Evolutionary conservation across 1,139 yeast genomes (phyloP).

Genomic region (Schwanniomyces etchellsii): DNA sequence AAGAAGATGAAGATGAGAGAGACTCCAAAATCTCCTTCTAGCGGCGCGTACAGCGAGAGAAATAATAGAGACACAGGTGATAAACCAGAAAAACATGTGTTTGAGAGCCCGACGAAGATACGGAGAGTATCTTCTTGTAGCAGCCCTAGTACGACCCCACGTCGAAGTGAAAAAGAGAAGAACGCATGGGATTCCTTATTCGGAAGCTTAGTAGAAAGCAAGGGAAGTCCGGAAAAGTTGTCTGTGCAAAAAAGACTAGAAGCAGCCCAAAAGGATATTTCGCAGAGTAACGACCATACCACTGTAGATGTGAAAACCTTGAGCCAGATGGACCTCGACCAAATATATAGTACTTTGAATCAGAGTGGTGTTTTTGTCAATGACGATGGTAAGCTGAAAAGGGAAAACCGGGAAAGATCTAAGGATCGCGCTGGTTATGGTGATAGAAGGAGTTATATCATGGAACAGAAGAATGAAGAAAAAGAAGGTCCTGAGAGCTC

Average conservation of each 20-base stretch:
- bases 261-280: too few species aligned
- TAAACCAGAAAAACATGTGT: neutral
- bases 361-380: constrained; percentile 15
- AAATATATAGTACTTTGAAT: constrained; percentile 12
- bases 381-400: neutral
- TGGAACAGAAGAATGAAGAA: too few species aligned
- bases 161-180: constrained; percentile 10
- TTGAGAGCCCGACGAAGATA: neutral
- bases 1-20: too few species aligned
- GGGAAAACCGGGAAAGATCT: neutral
- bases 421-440: neutral
- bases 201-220: too few species aligned
- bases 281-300: too few species aligned
- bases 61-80: neutral
- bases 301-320: constrained; percentile 15
- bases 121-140: neutral
- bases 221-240: too few species aligned
- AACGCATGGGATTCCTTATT: constrained; percentile 18
- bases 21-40: neutral
- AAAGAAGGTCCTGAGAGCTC: constrained; percentile 5
- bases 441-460: neutral
- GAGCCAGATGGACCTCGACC: constrained; percentile 1
- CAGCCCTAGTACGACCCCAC: neutral
- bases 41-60: neutral
- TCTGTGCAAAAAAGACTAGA: too few species aligned